Evolutionary conservation across 2,329 filamentous ascomycete species (phyloP).

Genomic region (Sclerotiophoma versabilis): DNA sequence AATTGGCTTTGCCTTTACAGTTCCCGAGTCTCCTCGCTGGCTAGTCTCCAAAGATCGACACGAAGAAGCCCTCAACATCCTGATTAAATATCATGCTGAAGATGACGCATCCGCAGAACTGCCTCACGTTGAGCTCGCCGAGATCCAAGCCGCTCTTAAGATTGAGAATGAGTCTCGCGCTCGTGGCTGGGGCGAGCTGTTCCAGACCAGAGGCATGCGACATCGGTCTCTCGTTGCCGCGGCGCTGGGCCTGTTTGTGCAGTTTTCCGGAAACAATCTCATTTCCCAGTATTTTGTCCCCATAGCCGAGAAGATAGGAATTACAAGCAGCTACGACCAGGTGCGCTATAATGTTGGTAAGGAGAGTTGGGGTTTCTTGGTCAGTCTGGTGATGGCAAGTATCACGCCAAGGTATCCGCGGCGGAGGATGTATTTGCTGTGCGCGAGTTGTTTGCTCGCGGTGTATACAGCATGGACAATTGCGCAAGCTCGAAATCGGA

Average conservation of each 20-base stretch:
- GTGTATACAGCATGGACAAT: slow-evolving; percentile 51
- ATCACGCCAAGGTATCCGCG: slow-evolving; percentile 64
- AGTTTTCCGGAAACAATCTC: slow-evolving; percentile 71
- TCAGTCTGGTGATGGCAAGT: slow-evolving; percentile 63
- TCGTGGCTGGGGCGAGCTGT: slow-evolving; percentile 66
- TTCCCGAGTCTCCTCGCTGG: slow-evolving; percentile 72
- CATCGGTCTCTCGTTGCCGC: slow-evolving; percentile 68
- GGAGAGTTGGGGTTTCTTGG: slow-evolving; percentile 65
- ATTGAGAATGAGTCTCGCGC: slow-evolving; percentile 62
- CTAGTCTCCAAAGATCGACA: slow-evolving; percentile 69
- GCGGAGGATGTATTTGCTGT: slow-evolving; percentile 63
- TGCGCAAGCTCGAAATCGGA: slow-evolving; percentile 61
- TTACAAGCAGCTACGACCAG: slow-evolving; percentile 53
- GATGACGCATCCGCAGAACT: slow-evolving; percentile 61
- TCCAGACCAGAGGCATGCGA: slow-evolving; percentile 69
- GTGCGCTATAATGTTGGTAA: slow-evolving; percentile 61
- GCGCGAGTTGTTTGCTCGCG: slow-evolving; percentile 43
- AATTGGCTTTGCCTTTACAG: slow-evolving; percentile 65
- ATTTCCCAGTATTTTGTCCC: slow-evolving; percentile 70
- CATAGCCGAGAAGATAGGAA: slow-evolving; percentile 68
- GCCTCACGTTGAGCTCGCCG: slow-evolving; percentile 70
- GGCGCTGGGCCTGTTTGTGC: slow-evolving; percentile 70
- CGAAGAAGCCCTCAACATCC: slow-evolving; percentile 67
- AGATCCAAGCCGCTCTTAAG: slow-evolving; percentile 69
- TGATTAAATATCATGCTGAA: slow-evolving; percentile 70